Evolutionary conservation across 257 asterid species (phyloP), one percentile per base, ranked within the genome.

Genomic region (Nicotiana undulata): DNA sequence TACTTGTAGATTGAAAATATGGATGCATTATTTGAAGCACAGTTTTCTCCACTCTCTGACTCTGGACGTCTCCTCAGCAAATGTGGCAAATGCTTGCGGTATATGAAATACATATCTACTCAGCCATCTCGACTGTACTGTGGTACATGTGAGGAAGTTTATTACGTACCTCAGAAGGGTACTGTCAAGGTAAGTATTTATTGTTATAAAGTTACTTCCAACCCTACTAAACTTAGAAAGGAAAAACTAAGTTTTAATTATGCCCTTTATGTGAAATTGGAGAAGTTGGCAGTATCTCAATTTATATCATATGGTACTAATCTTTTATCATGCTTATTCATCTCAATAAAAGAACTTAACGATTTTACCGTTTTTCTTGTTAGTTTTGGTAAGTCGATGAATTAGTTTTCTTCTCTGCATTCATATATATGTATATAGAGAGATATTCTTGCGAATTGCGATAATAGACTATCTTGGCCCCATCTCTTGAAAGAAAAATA

Each of bases 1-100:
- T 89, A 84, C 18, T 4, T 15, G 44, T 85, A 94, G 98, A 92
- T 94, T 81, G 97, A 92, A 75, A 88, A 91, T 87, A 94, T 94
- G 98, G 98, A 94, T 82, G 97, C 97, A 40, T 83, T 94, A 80
- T 94, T 94, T 87, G 98, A 94, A 91, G 97, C 98, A 80, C 97
- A 92, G 76, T 94, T 94, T 86, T 94, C 98, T 78, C 97, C 95
- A 63, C 90, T 94, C 56, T 92, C 98, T 2, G 97, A 91, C 77
- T 87, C 97, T 44, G 98, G 97, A 52, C 97, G 97, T 28, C 80
- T 85, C 80, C 91, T 94, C 75, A 94, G 98, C 87, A 94, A 91
- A 88, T 94, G 98, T 81, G 98, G 98, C 29, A 94, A 94, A 86
- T 94, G 98, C 88, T 88, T 89, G 88, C 89, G 98, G 83, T 94